Conservation (phyloP, 164 flowering plant species). For the Vitis labrusca region DNA sequence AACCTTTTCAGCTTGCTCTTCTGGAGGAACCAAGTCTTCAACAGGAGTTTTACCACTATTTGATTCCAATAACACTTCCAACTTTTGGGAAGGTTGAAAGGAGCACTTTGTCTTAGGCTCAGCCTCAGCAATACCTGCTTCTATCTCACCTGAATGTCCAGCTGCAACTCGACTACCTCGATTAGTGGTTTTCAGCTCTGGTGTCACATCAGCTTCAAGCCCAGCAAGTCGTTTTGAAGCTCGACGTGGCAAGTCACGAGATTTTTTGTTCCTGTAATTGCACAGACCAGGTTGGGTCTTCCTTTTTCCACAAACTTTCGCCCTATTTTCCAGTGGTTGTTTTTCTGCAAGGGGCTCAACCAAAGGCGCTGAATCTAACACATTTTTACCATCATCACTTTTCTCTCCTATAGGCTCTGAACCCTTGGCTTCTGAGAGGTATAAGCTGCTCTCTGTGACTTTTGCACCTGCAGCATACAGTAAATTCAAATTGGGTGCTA, state of each 20-base stretch:
- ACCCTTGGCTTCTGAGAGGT: conserved; percentile 7
- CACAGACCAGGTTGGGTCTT: conserved; percentile 4
- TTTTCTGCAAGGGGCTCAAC: conserved; percentile 8
- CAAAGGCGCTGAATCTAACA: conserved; percentile 10
- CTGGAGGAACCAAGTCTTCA: not conserved
- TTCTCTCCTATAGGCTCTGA: conserved; percentile 13
- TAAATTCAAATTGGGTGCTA: conserved; percentile 7
- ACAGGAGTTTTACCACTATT: conserved; percentile 2
- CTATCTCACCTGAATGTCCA: conserved; percentile 10
- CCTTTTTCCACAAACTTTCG: conserved; percentile 4
- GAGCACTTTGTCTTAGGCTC: conserved; percentile 5
- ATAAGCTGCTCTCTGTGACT: conserved; percentile 13
- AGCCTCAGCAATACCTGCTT: conserved; percentile 5
- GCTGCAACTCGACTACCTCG: conserved; percentile 19
- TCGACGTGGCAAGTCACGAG: conserved; percentile 38
- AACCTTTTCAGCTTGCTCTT: conserved; percentile 2
- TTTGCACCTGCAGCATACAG: conserved; percentile 19
- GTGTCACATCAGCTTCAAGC: conserved; percentile 24
- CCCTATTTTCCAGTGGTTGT: conserved; percentile 16
- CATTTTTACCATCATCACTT: conserved; percentile 4
- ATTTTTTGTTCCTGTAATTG: conserved; percentile 20
- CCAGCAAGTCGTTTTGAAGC: conserved; percentile 63
- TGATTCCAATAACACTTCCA: not conserved
- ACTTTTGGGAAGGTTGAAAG: not conserved
- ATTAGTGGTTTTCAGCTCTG: conserved; percentile 25